A percentile compares a stretch with the other conserved stretches of the same genome.
phyloP scores from a whole-genome alignment of 768 basidiomycete genomes.

The Roridomyces roridus region DNA sequence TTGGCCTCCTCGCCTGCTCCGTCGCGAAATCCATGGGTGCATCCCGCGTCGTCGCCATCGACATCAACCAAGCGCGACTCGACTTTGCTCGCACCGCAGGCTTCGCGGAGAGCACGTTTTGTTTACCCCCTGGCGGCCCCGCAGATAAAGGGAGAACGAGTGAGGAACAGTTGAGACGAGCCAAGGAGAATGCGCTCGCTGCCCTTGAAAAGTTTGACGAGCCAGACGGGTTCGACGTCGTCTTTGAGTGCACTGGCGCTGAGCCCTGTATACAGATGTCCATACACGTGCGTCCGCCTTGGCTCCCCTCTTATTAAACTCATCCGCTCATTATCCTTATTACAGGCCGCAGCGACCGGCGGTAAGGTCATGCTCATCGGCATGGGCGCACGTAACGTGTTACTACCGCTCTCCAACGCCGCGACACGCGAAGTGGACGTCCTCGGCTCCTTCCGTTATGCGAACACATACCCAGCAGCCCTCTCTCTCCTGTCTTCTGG shows the following conservation, averaged over 20 bases:
- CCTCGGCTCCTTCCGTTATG: conserved; percentile 89
- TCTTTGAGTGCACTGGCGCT: conserved; percentile 96
- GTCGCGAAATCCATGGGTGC: conserved; percentile 79
- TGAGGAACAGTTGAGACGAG: conserved; percentile 63
- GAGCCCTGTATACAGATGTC: conserved; percentile 92
- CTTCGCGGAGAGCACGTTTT: conserved; percentile 78
- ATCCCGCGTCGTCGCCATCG: conserved; percentile 72
- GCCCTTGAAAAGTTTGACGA: conserved; percentile 63
- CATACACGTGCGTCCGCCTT: conserved; percentile 70
- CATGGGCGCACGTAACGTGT: conserved; percentile 88
- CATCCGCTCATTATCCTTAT: conserved; percentile 20
- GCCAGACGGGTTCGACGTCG: conserved; percentile 86
- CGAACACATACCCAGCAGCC: conserved; percentile 90
- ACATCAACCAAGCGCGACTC: conserved; percentile 85
- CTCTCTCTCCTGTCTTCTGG: conserved; percentile 76
- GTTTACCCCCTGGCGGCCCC: conserved; percentile 58
- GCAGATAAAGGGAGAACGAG: conserved; percentile 55
- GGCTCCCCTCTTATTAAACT: conserved; percentile 16
- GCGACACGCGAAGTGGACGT: conserved; percentile 92
- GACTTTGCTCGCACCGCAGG: conserved; percentile 78
- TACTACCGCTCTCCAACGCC: conserved; percentile 83
- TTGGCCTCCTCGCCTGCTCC: conserved; percentile 89
- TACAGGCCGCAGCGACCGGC: conserved; percentile 79
- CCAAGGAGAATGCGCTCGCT: conserved; percentile 60
- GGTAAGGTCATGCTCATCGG: conserved; percentile 94